Conservation (phyloP, 768 basidiomycete genomes). For the Mycena galopus region DNA sequence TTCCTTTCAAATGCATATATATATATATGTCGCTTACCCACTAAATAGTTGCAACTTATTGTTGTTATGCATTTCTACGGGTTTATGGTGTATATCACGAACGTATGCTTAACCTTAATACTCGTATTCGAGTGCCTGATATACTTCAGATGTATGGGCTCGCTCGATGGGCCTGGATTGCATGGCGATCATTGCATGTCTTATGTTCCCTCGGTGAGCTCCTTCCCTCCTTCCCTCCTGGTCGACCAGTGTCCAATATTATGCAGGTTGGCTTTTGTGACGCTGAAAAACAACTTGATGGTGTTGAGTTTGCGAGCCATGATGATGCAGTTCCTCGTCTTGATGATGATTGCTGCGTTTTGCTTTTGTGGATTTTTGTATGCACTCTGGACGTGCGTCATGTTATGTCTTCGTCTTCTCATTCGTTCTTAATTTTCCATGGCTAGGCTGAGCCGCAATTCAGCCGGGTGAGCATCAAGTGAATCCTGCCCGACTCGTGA, state of each 20-base stretch:
- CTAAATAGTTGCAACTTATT: slow-evolving; percentile 78
- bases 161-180: slow-evolving; percentile 81
- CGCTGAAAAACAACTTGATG: slow-evolving; percentile 84
- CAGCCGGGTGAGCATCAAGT: slow-evolving; percentile 60
- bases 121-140: background rate
- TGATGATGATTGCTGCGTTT: slow-evolving; percentile 89
- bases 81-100: slow-evolving; percentile 82
- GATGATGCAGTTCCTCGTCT: slow-evolving; percentile 88
- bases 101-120: slow-evolving; percentile 55
- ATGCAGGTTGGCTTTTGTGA: slow-evolving; percentile 90
- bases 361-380: slow-evolving; percentile 95
- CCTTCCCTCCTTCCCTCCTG: background rate
- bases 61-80: slow-evolving; percentile 81
- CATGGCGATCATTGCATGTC: slow-evolving; percentile 88
- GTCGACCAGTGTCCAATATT: background rate
- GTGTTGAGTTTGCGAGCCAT: slow-evolving; percentile 90
- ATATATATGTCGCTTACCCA: slow-evolving; percentile 6
- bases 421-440: slow-evolving; percentile 9
- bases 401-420: slow-evolving; percentile 48
- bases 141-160: slow-evolving; percentile 70
- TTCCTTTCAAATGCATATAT: slow-evolving; percentile 4
- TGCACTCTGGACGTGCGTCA: slow-evolving; percentile 90
- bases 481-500: background rate
- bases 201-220: slow-evolving; percentile 87
- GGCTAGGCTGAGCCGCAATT: slow-evolving; percentile 71